Evolutionary conservation across 371 early-diverging fungal species (phyloP), one percentile per base, ranked within the genome.

Genomic region (Mucor racemosus): DNA sequence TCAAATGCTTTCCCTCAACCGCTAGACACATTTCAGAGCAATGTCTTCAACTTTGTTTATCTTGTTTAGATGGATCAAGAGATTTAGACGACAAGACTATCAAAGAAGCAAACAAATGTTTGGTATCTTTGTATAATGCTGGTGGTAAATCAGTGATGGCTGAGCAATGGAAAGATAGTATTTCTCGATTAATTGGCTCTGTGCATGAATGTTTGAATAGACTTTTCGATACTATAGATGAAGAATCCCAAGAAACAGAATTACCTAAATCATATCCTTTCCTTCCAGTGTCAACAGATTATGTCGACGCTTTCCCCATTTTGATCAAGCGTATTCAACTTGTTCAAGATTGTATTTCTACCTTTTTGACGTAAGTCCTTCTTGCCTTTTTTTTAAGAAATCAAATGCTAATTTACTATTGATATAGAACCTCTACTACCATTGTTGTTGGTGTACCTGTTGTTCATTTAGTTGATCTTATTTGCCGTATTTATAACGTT

Each of bases 191-290:
- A 31, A 71, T 87, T 60, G 86, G 86, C 53, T 80, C 87, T 11
- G 69, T 82, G 17, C 85, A 89, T 59, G 66, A 72, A 39, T 73
- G 77, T 31, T 65, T 88, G 59, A 81, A 86, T 57, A 65, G 74
- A 39, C 71, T 89, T 9, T 86, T 87, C 66, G 78, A 77, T 58
- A 84, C 84, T 1, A 67, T 89, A 0, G 88, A 87, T 61, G 89
- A 89, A 86, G 82, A 82, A 50, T 60, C 66, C 4, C 39, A 54
- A 21, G 66, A 64, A 5, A 33, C 61, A 6, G 73, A 74, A 34
- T 54, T 67, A 36, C 58, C 64, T 33, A 41, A 71, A 10, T 46
- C 62, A 14, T 81, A 73, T 66, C 69, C 78, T 10, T 75, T 78
- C 38, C 62, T 73, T 21, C 34, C 75, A 9, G 66, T 77, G 3